Evolutionary conservation across 2,329 filamentous ascomycete species (phyloP), one percentile per base, ranked within the genome.

Genomic region (Colletotrichum siamense): DNA sequence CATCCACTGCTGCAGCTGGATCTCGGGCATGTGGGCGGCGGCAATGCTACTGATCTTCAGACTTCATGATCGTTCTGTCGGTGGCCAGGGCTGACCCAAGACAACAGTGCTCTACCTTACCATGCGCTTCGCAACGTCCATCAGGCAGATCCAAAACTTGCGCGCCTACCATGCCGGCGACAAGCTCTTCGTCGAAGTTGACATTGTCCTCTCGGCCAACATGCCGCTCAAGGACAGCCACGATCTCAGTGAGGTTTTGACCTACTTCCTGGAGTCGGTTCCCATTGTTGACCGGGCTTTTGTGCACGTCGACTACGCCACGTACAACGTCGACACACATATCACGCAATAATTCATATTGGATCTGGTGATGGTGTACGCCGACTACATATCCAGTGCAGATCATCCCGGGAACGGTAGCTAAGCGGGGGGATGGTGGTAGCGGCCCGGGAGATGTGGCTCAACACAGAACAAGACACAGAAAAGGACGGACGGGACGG

Each of bases 101-200:
- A 52, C 34, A 68, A 67, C 10, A 87, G 85, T 98, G 26, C 89
- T 98, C 1, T 98, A 98, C 85, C 90, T 98, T 79, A 97, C 96
- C 2, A 98, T 98, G 94, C 94, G 96, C 24, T 98, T 98, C 82
- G 96, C 96, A 62, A 95, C 94, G 79, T 94, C 94, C 15, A 98
- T 98, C 82, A 92, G 92, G 81, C 93, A 95, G 82, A 97, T 98
- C 77, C 95, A 97, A 82, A 95, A 95, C 36, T 86, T 97, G 72
- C 93, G 96, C 79, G 95, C 95, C 3, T 98, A 97, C 82, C 95
- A 98, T 81, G 93, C 93, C 0, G 95, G 95, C 30, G 95, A 97
- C 83, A 96, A 96, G 87, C 89, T 97, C 74, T 96, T 95, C 78
- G 94, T 96, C 30, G 89, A 91, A 82, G 95, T 96, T 13, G 95